A percentile compares a stretch with the other conserved stretches of the same genome.
These are phyloP conservation scores for Starmerella ratchasimensis DNA, from an alignment of 805 yeast genomes.

Conservation along the genomic window DNA sequence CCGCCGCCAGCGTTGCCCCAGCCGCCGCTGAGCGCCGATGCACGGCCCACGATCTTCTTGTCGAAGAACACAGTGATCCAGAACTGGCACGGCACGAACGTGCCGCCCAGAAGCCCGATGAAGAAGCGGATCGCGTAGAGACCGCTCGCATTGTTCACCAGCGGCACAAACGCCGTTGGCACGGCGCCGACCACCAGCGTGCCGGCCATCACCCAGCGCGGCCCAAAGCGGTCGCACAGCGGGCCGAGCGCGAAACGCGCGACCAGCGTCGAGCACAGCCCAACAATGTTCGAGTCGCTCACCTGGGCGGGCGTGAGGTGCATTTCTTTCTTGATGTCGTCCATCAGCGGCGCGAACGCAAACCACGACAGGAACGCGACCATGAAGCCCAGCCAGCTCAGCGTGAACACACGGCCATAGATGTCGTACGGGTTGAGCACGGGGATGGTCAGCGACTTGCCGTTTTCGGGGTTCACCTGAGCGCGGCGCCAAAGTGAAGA, in stretches of 20 bases:
- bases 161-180: slow-evolving; percentile 16
- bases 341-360: slow-evolving; percentile 16
- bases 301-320: slow-evolving; percentile 11
- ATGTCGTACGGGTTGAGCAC: slow-evolving; percentile 10
- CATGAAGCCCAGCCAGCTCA: slow-evolving; percentile 13
- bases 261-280: slow-evolving; percentile 11
- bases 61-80: slow-evolving; percentile 15
- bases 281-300: slow-evolving; percentile 13
- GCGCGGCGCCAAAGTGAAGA: slow-evolving; percentile 12
- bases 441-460: slow-evolving; percentile 13
- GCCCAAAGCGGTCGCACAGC: slow-evolving; percentile 13
- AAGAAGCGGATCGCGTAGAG: slow-evolving; percentile 25
- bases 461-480: slow-evolving; percentile 10
- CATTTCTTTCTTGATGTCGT: slow-evolving; percentile 9
- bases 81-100: slow-evolving; percentile 14
- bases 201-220: slow-evolving; percentile 11
- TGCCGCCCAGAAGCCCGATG: slow-evolving; percentile 25
- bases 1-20: slow-evolving; percentile 19
- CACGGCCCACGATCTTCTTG: slow-evolving; percentile 12
- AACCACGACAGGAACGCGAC: slow-evolving; percentile 17
- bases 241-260: slow-evolving; percentile 15
- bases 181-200: slow-evolving; percentile 12
- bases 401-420: slow-evolving; percentile 12
- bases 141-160: slow-evolving; percentile 18
- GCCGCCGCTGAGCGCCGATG: slow-evolving; percentile 13